These are phyloP conservation scores for Cyberlindnera suaveolens DNA, from an alignment of 805 yeast species.

Conservation along the genomic window DNA sequence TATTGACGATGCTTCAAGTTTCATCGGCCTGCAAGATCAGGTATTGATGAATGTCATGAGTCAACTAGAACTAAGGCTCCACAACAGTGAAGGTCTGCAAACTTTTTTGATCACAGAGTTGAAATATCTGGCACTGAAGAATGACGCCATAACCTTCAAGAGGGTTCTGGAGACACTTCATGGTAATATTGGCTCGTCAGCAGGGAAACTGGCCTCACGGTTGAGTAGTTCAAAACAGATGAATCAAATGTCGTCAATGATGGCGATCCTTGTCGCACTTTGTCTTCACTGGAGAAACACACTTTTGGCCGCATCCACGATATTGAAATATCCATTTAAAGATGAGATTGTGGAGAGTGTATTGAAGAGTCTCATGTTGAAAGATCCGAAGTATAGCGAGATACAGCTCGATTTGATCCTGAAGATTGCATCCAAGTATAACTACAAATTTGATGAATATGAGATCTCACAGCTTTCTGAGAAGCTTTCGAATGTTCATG, in stretches of 20 bases:
- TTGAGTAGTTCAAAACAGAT: neutral
- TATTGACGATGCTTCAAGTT: neutral
- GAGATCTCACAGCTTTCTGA: conserved; percentile 12
- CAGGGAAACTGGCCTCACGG: conserved; percentile 3
- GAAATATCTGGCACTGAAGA: neutral
- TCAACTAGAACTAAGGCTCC: neutral
- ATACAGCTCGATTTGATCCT: conserved; percentile 12
- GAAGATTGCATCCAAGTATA: conserved; percentile 7
- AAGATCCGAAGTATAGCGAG: conserved; percentile 19
- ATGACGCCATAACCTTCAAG: neutral
- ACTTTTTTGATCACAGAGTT: neutral
- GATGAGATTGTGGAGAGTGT: conserved; percentile 1
- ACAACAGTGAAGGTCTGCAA: neutral
- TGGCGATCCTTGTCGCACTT: conserved; percentile 2
- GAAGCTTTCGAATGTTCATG: conserved; percentile 7
- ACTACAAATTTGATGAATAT: conserved; percentile 9
- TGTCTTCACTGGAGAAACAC: conserved; percentile 11
- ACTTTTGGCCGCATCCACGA: conserved; percentile 5
- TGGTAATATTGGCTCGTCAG: conserved; percentile 2
- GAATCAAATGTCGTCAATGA: conserved; percentile 1
- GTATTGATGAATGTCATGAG: neutral
- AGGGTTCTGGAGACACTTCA: neutral
- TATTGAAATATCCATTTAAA: conserved; percentile 1
- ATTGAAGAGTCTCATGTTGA: conserved; percentile 9
- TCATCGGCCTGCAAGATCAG: neutral